Evolutionary conservation across 2,329 filamentous ascomycete genomes (phyloP).

Genomic region (Colletotrichum acutatum): DNA sequence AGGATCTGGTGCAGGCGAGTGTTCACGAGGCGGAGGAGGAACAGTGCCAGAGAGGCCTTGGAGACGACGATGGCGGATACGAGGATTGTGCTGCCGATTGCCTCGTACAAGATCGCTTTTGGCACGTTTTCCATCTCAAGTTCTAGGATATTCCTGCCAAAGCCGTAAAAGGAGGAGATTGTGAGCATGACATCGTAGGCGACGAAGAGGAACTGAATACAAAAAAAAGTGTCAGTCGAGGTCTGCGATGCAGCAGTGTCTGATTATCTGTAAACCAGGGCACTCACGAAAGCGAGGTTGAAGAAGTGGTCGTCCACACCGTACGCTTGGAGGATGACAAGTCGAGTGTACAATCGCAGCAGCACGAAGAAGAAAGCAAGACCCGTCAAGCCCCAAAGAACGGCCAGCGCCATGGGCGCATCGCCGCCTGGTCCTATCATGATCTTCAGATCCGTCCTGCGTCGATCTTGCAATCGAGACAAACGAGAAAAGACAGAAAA

Average conservation of each 20-base stretch:
- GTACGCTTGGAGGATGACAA: slow-evolving; percentile 25
- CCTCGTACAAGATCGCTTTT: slow-evolving; percentile 28
- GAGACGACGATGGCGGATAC: slow-evolving; percentile 32
- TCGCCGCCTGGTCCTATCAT: slow-evolving; percentile 35
- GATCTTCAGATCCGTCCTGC: neutral
- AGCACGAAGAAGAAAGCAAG: slow-evolving; percentile 44
- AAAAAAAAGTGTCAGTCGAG: neutral
- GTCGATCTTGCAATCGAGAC: slow-evolving; percentile 5
- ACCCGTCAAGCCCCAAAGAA: slow-evolving; percentile 43
- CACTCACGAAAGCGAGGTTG: slow-evolving; percentile 31
- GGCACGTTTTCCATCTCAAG: slow-evolving; percentile 7
- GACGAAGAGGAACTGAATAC: slow-evolving; percentile 15
- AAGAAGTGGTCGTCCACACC: slow-evolving; percentile 34
- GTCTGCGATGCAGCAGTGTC: neutral
- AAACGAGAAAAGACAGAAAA: neutral
- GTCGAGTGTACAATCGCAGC: slow-evolving; percentile 50
- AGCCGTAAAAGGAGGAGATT: slow-evolving; percentile 26
- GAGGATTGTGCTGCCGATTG: slow-evolving; percentile 32
- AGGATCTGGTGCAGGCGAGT: slow-evolving; percentile 16
- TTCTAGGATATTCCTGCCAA: slow-evolving; percentile 26
- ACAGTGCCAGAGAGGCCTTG: slow-evolving; percentile 31
- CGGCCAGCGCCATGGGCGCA: slow-evolving; percentile 33
- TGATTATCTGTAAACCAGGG: neutral
- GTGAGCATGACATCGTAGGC: slow-evolving; percentile 33
- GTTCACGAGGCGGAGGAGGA: slow-evolving; percentile 31